Base-by-base conservation (phyloP, 345 rosid genomes). In the Gynandropsis gynandra region DNA sequence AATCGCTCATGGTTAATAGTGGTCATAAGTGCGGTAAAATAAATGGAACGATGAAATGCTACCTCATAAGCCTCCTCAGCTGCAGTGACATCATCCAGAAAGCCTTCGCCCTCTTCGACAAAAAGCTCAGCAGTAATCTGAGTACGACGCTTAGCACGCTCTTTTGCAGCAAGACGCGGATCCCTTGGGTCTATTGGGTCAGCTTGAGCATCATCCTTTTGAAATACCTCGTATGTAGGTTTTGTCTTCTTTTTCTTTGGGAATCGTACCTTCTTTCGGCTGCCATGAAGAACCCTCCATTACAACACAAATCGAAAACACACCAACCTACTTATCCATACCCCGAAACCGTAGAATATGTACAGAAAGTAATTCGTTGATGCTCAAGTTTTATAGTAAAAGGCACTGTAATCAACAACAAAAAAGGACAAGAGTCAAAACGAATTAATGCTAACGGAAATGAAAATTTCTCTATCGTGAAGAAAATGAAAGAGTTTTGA, bases 181-280 rank as follows among this genome's bases (percentile, higher is more conserved):
- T 75, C 38, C 13, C 57, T 43, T 37, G 17, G 13, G 14, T 64
- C 77, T 18, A 12, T 16, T 0, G 64, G 52, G 10, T 24, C 74
- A 16, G 48, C 83, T 59, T 59, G 50, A 44, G 55, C 69, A n/a
- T 52, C 85, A 58, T 61, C 65, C 55, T 41, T 53, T 7, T 54
- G 35, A 41, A 40, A 43, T 9, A 11, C 50, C 51, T 60, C 80
- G 21, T 80, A 79, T 10, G 73, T 93, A 9, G 79, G 58, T 76
- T 80, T 93, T 47, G 75, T 57, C 67, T 93, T 93, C 77, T 76
- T 93, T 14, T 97, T 97, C 65, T 83, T 93, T 1, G 99, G 99
- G 74, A 88, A 93, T 49, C 97, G 72, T 36, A 80, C 76, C 54
- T 76, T 81, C 76, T 85, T 93, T 68, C 78, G 80, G 74, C 98